Base-by-base conservation (phyloP, 495 filamentous ascomycete genomes). In the Aspergillus baeticus region DNA sequence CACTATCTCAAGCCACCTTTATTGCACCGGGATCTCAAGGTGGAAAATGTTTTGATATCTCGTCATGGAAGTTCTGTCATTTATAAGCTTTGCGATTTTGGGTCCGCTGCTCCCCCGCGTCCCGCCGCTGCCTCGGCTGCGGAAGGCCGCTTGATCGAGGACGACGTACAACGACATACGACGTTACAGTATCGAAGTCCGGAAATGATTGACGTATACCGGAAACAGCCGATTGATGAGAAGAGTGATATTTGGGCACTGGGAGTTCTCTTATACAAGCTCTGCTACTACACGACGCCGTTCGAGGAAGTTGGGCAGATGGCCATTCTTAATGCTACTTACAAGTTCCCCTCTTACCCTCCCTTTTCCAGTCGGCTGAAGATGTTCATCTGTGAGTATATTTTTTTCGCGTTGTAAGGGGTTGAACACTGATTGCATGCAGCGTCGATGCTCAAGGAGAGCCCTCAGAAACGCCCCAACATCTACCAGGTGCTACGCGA, bases 191-290 rank as follows among this genome's bases (percentile, higher is more conserved):
- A 98, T 65, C 81, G 94, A 56, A 98, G 94, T 68, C 94, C 94
- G 38, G 94, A 98, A 73, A 98, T 98, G 95, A 85, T 98, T 55
- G 94, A 98, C 68, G 94, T 98, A 17, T 98, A 96, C 68, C 79
- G 92, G 61, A 96, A 93, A 73, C 90, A 91, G 58, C 91, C 95
- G 3, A 97, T 98, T 70, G 91, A 98, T 66, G 94, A 98, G 78
- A 98, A 98, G 77, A 96, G 92, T 39, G 94, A 98, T 72, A 96
- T 98, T 17, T 98, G 94, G 94, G 94, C 94, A 1, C 78, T 98
- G 36, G 94, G 94, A 13, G 94, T 98, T 29, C 78, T 98, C 44
- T 77, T 98, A 45, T 98, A 98, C 78, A 98, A 98, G 78, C 81
- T 98, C 51, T 98, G 94, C 76, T 98, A 98, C 76, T 98, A 98